Conservation (phyloP, 2,329 filamentous ascomycete species). For the Pseudocercospora ulei region DNA sequence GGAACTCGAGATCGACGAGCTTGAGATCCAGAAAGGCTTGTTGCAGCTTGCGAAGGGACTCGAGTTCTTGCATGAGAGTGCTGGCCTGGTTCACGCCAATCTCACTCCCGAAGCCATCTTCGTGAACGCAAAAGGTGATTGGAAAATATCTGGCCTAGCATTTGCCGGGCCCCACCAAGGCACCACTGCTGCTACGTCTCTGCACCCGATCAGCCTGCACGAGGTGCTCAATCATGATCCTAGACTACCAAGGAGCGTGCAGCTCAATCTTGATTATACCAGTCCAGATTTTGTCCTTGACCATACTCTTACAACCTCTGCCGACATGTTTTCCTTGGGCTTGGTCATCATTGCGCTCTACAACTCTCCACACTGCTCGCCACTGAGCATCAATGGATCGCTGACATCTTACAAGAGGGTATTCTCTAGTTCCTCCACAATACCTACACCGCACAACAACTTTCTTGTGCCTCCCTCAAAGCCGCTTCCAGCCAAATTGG, state of each 20-base stretch:
- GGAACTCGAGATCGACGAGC: conserved; percentile 87
- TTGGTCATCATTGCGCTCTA: conserved; percentile 82
- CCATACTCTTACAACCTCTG: conserved; percentile 69
- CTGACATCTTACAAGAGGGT: conserved; percentile 74
- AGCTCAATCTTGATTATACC: conserved; percentile 84
- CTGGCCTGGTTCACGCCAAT: conserved; percentile 86
- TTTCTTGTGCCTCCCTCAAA: conserved; percentile 61
- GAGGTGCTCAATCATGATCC: conserved; percentile 80
- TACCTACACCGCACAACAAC: conserved; percentile 71
- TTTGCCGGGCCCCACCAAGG: conserved; percentile 76
- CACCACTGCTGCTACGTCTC: conserved; percentile 55
- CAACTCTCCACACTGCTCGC: conserved; percentile 85
- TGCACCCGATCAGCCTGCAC: conserved; percentile 69
- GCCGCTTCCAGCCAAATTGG: conserved; percentile 68
- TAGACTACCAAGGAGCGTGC: conserved; percentile 68
- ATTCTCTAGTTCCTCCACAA: conserved; percentile 66
- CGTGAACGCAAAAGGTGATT: conserved; percentile 94
- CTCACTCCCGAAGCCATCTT: conserved; percentile 87
- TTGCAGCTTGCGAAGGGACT: conserved; percentile 87
- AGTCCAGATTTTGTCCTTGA: conserved; percentile 93
- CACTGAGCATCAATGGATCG: conserved; percentile 71
- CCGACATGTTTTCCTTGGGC: conserved; percentile 90
- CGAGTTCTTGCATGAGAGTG: conserved; percentile 92
- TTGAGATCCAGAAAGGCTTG: conserved; percentile 94
- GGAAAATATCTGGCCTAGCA: conserved; percentile 92